Evolutionary conservation across 768 basidiomycete species (phyloP).

Genomic region (Tephrocybe sp.): DNA sequence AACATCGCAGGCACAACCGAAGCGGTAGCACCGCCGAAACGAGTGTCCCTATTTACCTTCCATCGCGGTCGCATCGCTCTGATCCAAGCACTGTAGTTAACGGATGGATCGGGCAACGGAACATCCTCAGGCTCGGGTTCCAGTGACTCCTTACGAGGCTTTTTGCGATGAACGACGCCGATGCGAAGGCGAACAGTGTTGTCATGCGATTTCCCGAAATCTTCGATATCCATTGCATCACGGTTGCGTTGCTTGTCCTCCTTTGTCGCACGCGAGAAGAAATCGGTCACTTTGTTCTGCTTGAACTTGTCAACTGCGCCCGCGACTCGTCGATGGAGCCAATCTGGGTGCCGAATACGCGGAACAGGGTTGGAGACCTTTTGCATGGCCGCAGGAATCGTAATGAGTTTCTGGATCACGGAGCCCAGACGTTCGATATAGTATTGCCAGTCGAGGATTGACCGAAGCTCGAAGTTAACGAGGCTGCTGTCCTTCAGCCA

Average conservation of each 20-base stretch:
- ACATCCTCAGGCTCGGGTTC: slow-evolving; percentile 38
- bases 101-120: slow-evolving; percentile 61
- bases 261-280: slow-evolving; percentile 59
- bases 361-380: slow-evolving; percentile 96
- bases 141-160: slow-evolving; percentile 39
- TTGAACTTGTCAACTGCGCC: slow-evolving; percentile 94
- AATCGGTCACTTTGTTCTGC: slow-evolving; percentile 96
- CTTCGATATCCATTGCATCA: slow-evolving; percentile 61
- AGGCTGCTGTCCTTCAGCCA: slow-evolving; percentile 96
- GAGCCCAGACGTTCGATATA: slow-evolving; percentile 98
- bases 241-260: slow-evolving; percentile 30
- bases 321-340: slow-evolving; percentile 90
- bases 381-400: slow-evolving; percentile 98
- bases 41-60: slow-evolving; percentile 58
- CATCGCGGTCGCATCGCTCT: slow-evolving; percentile 76
- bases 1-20: slow-evolving; percentile 73
- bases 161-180: slow-evolving; percentile 54
- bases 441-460: slow-evolving; percentile 97
- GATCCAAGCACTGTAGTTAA: slow-evolving; percentile 77
- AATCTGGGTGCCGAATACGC: slow-evolving; percentile 94
- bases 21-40: slow-evolving; percentile 39
- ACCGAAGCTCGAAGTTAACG: slow-evolving; percentile 84
- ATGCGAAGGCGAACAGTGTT: slow-evolving; percentile 38
- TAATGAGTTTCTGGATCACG: slow-evolving; percentile 98
- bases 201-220: slow-evolving; percentile 35